phyloP scores from a whole-genome alignment of 257 asterid species.

The Solanum lycopersicoides region DNA sequence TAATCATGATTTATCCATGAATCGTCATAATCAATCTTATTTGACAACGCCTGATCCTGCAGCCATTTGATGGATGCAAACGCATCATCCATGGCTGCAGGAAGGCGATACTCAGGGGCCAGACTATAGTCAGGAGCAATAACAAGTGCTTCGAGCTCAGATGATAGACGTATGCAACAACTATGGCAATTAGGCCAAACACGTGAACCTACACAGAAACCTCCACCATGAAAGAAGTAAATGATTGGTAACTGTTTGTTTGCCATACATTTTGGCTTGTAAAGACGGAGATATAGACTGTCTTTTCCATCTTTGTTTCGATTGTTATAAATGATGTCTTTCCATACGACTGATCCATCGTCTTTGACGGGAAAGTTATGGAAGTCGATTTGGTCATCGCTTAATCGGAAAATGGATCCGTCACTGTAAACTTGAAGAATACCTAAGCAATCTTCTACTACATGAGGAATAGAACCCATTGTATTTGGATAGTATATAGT shows the following conservation, averaged over 20 bases:
- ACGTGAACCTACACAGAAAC: conserved; percentile 66
- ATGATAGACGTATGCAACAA: conserved; percentile 62
- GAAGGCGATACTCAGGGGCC: conserved; percentile 72
- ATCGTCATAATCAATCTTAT: neutral
- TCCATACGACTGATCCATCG: conserved; percentile 65
- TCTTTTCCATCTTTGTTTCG: neutral
- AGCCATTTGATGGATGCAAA: conserved; percentile 47
- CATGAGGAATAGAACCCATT: conserved; percentile 10
- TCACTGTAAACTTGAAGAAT: conserved; percentile 10
- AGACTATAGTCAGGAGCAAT: conserved; percentile 67
- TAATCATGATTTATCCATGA: conserved; percentile 38
- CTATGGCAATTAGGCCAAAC: conserved; percentile 66
- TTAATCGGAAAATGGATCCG: conserved; percentile 14
- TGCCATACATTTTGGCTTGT: conserved; percentile 22
- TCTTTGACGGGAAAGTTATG: conserved; percentile 22
- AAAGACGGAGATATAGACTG: conserved; percentile 56
- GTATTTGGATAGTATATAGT: neutral
- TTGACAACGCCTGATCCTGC: conserved; percentile 25
- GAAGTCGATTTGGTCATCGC: neutral
- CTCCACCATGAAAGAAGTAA: conserved; percentile 67
- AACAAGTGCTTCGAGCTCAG: conserved; percentile 40
- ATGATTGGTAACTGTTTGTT: conserved; percentile 26
- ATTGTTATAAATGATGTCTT: conserved; percentile 30
- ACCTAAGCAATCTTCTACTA: conserved; percentile 14
- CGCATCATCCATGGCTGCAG: conserved; percentile 57